Percentiles rank a stretch among this genome's conserved stretches.
Evolutionary conservation across 768 basidiomycete species (phyloP).

Genomic region (Lentinula boryana): DNA sequence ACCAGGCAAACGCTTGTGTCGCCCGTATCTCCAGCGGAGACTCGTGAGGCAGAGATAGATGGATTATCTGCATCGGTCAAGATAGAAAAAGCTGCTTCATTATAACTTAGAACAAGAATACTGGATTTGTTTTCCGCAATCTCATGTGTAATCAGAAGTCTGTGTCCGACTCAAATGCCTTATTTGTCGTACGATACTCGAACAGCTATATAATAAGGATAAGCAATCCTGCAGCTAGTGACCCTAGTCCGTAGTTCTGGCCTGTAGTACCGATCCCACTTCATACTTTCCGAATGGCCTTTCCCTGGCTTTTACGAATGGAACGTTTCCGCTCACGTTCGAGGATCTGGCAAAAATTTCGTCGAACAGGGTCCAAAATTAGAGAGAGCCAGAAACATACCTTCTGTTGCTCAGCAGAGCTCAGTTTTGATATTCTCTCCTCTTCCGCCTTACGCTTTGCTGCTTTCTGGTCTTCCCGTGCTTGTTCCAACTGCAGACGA

Average conservation of each 20-base stretch:
- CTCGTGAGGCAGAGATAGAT: not conserved
- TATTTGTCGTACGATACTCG: not conserved
- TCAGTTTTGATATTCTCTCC: conserved; percentile 66
- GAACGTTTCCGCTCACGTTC: conserved; percentile 76
- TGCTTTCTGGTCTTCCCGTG: conserved; percentile 61
- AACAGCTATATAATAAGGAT: not conserved
- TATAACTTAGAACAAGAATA: not conserved
- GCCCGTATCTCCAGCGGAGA: not conserved
- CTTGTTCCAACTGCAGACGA: conserved; percentile 28
- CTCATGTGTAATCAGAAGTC: not conserved
- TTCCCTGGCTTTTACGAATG: conserved; percentile 66
- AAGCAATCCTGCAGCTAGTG: not conserved
- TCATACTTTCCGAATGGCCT: conserved; percentile 45
- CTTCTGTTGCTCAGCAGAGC: conserved; percentile 81
- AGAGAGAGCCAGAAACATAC: conserved; percentile 24
- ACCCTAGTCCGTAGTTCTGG: not conserved
- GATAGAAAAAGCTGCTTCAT: not conserved
- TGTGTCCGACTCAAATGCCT: too few relatives aligned
- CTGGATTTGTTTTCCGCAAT: not conserved
- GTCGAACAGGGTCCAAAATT: not conserved
- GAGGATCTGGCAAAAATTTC: conserved; percentile 34
- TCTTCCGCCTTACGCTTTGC: conserved; percentile 72
- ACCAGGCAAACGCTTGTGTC: not conserved
- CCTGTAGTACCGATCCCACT: not conserved
- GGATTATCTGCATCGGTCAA: not conserved